These are phyloP conservation scores for Ophiognomonia clavigignenti-juglandacearum DNA, from an alignment of 2,329 filamentous ascomycete genomes.

Conservation along the genomic window DNA sequence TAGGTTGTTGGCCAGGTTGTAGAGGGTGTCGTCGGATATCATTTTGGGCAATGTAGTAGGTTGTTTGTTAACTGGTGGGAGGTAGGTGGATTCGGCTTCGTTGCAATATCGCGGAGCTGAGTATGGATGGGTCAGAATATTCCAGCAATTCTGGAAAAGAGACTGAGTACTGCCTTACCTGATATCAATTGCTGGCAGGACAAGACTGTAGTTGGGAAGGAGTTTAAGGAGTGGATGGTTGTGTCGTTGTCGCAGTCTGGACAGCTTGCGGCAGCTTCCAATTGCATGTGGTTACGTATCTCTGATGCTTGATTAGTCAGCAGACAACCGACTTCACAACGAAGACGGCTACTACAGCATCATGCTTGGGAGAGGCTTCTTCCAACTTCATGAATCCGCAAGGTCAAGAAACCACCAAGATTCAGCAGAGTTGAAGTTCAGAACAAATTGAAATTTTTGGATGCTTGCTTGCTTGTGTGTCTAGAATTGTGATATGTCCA, in stretches of 20 bases:
- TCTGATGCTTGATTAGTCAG: neutral
- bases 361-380: too few species aligned
- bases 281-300: neutral
- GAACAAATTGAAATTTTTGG: conserved; percentile 9
- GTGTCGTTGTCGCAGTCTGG: conserved; percentile 17
- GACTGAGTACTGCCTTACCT: too few species aligned
- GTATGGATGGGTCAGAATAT: too few species aligned
- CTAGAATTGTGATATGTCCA: conserved; percentile 43
- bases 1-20: conserved; percentile 87
- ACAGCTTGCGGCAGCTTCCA: conserved; percentile 13
- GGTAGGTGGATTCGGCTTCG: neutral
- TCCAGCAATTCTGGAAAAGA: too few species aligned
- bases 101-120: too few species aligned
- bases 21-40: conserved; percentile 92
- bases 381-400: too few species aligned
- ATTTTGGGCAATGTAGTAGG: conserved; percentile 53
- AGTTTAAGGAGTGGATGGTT: neutral
- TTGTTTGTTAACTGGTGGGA: neutral
- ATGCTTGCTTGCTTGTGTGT: conserved; percentile 23
- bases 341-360: too few species aligned
- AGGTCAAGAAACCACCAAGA: too few species aligned
- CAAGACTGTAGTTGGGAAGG: neutral
- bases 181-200: too few species aligned
- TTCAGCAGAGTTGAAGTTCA: neutral
- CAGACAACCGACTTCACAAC: neutral